Conservation (phyloP, 192 early-diverging fungal genomes). For the Backusella morwellensis region DNA sequence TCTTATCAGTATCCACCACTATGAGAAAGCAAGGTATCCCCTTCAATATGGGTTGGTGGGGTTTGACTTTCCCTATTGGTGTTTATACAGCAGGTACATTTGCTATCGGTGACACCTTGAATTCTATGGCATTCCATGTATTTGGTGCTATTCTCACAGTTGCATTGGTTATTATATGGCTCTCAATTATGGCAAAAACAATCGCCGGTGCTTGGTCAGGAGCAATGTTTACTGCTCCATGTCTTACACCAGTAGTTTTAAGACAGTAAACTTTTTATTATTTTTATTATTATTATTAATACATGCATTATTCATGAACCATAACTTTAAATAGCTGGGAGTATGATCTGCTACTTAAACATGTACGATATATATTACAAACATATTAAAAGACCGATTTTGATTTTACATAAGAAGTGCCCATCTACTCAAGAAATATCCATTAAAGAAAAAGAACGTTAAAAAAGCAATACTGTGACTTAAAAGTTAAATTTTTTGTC, state of each 20-base stretch:
- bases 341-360: too few relatives aligned
- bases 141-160: conserved; percentile 4
- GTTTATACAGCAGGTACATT: conserved; percentile 29
- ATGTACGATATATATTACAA: too few relatives aligned
- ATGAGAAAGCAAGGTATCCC: conserved; percentile 31
- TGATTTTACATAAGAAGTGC: too few relatives aligned
- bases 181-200: conserved; percentile 7
- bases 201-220: not conserved
- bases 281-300: not conserved
- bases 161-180: conserved; percentile 14
- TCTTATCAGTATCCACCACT: conserved; percentile 29
- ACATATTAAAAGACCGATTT: too few relatives aligned
- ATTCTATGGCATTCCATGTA: conserved; percentile 8
- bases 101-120: not conserved
- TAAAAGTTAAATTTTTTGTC: too few relatives aligned
- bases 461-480: too few relatives aligned
- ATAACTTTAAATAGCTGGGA: too few relatives aligned
- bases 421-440: too few relatives aligned
- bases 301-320: not conserved
- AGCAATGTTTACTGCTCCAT: conserved; percentile 20
- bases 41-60: conserved; percentile 61
- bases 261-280: not conserved
- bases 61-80: conserved; percentile 52
- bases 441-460: too few relatives aligned
- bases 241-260: not conserved